A percentile compares a stretch with the other conserved stretches of the same genome.
phyloP scores from a whole-genome alignment of 1,284 basidiomycete species.

The Cutaneotrichosporon mucoides region DNA sequence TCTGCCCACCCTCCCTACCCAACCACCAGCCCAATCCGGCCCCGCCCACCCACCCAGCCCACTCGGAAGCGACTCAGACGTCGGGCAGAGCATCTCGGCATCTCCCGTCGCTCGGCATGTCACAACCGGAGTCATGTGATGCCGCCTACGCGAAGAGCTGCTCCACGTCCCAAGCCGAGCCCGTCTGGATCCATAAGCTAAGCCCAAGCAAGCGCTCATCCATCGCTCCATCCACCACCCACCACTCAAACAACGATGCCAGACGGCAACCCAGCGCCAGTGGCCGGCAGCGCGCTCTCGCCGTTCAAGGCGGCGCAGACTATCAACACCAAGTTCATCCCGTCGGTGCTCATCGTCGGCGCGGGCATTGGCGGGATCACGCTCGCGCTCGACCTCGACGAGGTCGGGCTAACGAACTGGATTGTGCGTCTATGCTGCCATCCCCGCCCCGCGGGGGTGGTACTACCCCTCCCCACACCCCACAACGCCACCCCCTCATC shows the following conservation, averaged over 20 bases:
- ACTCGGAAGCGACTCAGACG: too few relatives aligned
- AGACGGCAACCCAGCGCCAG: background rate
- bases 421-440: background rate
- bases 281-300: background rate
- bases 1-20: too few relatives aligned
- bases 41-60: too few relatives aligned
- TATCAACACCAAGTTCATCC: slow-evolving; percentile 4
- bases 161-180: too few relatives aligned
- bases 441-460: background rate
- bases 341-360: slow-evolving; percentile 12
- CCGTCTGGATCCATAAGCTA: too few relatives aligned
- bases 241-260: background rate
- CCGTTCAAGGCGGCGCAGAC: background rate
- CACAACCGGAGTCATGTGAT: too few relatives aligned
- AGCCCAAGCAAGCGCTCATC: background rate
- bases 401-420: slow-evolving; percentile 15
- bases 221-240: background rate
- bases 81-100: too few relatives aligned
- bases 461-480: too few relatives aligned
- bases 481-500: too few relatives aligned
- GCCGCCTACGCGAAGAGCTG: too few relatives aligned
- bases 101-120: too few relatives aligned
- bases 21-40: too few relatives aligned
- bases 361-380: slow-evolving; percentile 11
- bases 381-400: slow-evolving; percentile 9